These are phyloP conservation scores for Solanum hybrid DNA, from an alignment of 305 asterid species.

Conservation along the genomic window DNA sequence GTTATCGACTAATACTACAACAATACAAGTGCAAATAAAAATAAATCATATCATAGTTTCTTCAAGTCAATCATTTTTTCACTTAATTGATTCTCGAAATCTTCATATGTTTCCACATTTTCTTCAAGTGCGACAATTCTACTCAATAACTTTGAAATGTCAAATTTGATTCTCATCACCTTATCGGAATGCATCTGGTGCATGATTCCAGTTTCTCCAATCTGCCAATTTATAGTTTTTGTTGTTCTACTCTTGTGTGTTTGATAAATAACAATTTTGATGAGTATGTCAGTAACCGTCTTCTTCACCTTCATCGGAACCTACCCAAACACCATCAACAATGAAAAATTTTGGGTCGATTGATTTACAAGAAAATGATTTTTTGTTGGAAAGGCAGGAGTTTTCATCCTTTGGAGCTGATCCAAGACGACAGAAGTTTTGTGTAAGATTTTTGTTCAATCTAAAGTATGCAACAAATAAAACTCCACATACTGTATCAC, in stretches of 20 bases:
- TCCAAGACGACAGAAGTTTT: neutral
- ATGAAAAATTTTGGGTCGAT: rapidly evolving
- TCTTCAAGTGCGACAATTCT: neutral
- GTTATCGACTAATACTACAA: neutral
- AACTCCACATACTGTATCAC: neutral
- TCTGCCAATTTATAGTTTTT: neutral
- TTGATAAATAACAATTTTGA: too few species aligned
- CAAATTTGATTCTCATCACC: neutral
- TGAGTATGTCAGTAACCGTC: neutral
- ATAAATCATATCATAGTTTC: neutral
- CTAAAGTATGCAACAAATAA: neutral
- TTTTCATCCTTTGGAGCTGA: too few species aligned
- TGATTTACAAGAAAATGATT: neutral
- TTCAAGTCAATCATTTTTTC: neutral
- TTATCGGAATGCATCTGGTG: neutral
- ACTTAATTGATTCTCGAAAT: neutral
- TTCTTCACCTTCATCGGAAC: neutral
- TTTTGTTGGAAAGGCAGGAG: neutral
- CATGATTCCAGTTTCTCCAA: neutral
- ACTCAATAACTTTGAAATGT: neutral
- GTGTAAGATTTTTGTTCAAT: neutral
- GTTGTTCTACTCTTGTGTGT: neutral
- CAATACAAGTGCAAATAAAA: neutral
- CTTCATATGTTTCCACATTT: neutral
- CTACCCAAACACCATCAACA: neutral